Evolutionary conservation across 805 yeast species (phyloP).

Genomic region (Candida sonorensis): DNA sequence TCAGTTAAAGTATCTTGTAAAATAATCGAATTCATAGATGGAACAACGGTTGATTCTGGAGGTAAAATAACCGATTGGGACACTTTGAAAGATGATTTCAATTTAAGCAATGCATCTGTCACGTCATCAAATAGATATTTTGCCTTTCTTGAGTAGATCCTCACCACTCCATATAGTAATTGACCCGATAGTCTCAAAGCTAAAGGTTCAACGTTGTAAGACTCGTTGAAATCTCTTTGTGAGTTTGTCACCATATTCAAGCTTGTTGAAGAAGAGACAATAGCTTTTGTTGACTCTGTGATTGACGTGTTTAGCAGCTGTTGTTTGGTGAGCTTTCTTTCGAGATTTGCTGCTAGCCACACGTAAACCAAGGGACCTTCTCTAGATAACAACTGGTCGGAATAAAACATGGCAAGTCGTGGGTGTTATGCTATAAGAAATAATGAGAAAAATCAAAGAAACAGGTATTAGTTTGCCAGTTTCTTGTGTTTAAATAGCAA

Average conservation of each 20-base stretch:
- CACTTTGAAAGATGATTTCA: slow-evolving; percentile 59
- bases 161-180: slow-evolving; percentile 75
- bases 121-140: slow-evolving; percentile 80
- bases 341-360: slow-evolving; percentile 90
- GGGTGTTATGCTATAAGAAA: background rate
- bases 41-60: slow-evolving; percentile 51
- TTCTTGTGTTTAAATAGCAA: too few species aligned
- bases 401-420: slow-evolving; percentile 34
- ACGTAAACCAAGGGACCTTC: slow-evolving; percentile 85
- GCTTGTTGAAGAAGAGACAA: slow-evolving; percentile 36
- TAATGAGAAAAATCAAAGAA: too few species aligned
- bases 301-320: slow-evolving; percentile 71
- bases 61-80: slow-evolving; percentile 49
- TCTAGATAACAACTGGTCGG: slow-evolving; percentile 49
- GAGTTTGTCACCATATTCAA: slow-evolving; percentile 3
- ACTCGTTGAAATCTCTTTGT: slow-evolving; percentile 9
- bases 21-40: slow-evolving; percentile 52
- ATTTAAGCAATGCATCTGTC: slow-evolving; percentile 61
- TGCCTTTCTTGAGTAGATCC: slow-evolving; percentile 81
- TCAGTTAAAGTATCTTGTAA: slow-evolving; percentile 76
- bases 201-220: slow-evolving; percentile 42
- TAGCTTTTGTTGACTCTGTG: slow-evolving; percentile 56
- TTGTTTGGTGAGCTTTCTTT: slow-evolving; percentile 63
- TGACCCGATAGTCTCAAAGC: slow-evolving; percentile 83
- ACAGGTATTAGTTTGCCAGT: too few species aligned